Evolutionary conservation across 768 basidiomycete genomes (phyloP).

Genomic region (Tricholoma matsutake): DNA sequence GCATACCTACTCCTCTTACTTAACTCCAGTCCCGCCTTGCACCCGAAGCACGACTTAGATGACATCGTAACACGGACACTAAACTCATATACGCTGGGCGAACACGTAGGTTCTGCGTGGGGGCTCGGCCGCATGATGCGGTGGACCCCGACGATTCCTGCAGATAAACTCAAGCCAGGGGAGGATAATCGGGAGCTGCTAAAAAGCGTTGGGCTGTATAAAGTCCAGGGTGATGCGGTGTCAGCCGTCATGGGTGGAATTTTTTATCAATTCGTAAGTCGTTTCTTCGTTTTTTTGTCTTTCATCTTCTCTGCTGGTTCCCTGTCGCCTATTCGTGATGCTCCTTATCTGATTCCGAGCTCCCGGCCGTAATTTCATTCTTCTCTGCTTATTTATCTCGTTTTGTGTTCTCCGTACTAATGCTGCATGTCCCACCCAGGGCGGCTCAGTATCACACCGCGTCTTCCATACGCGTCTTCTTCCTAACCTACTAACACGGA

Average conservation of each 20-base stretch:
- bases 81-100: slow-evolving; percentile 69
- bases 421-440: slow-evolving; percentile 26
- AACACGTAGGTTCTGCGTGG: slow-evolving; percentile 76
- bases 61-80: slow-evolving; percentile 52
- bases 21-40: slow-evolving; percentile 47
- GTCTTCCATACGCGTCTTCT: slow-evolving; percentile 50
- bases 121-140: slow-evolving; percentile 67
- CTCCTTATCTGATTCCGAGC: not conserved
- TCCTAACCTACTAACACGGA: slow-evolving; percentile 34
- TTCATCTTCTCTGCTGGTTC: not conserved
- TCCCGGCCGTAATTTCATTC: not conserved
- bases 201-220: slow-evolving; percentile 64
- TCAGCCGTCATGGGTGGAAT: slow-evolving; percentile 75
- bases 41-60: slow-evolving; percentile 54
- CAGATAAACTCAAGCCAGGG: slow-evolving; percentile 28
- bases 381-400: slow-evolving; percentile 7
- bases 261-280: slow-evolving; percentile 75
- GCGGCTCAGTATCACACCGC: slow-evolving; percentile 45
- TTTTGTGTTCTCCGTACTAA: not conserved
- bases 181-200: slow-evolving; percentile 35
- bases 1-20: slow-evolving; percentile 75
- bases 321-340: not conserved
- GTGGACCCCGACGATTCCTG: slow-evolving; percentile 63
- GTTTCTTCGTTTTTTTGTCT: slow-evolving; percentile 2
- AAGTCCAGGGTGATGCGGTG: slow-evolving; percentile 74